Conservation (phyloP, 2,329 filamentous ascomycete species). For the Hymenoscyphus repandus region DNA sequence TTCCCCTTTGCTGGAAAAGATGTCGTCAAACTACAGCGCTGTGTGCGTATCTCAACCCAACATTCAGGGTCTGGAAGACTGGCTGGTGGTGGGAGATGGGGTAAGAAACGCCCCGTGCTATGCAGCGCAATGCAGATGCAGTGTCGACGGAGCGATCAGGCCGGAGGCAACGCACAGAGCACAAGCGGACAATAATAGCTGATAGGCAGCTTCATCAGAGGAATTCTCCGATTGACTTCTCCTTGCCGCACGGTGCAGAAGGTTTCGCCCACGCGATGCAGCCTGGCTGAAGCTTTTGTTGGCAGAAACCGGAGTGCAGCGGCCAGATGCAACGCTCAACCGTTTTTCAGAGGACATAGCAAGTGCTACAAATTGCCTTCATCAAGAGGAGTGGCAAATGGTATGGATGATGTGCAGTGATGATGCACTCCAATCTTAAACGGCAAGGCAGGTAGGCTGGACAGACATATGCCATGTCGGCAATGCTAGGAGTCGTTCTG, state of each 20-base stretch:
- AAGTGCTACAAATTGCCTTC: neutral
- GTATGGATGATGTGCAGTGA: constrained; percentile 14
- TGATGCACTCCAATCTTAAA: constrained; percentile 16
- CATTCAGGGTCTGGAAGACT: neutral
- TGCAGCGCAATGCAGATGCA: constrained; percentile 9
- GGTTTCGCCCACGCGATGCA: constrained; percentile 15
- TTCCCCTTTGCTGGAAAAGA: neutral
- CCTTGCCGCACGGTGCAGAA: constrained; percentile 17
- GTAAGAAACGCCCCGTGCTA: neutral
- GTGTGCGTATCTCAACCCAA: neutral
- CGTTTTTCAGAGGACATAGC: no score
- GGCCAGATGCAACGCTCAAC: constrained; percentile 2
- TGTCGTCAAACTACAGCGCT: constrained; percentile 1
- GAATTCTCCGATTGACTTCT: constrained; percentile 28
- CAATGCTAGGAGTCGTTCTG: neutral
- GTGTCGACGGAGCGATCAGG: constrained; percentile 18
- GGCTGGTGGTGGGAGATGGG: neutral
- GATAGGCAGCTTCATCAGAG: constrained; percentile 9
- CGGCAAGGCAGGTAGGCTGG: constrained; percentile 12
- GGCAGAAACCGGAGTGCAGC: constrained; percentile 25
- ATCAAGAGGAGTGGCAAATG: constrained; percentile 7
- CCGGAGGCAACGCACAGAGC: constrained; percentile 23
- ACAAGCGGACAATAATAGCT: constrained; percentile 16
- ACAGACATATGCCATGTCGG: constrained; percentile 6
- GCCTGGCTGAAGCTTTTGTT: constrained; percentile 20